Conservation (phyloP, 2,329 filamentous ascomycete genomes). For the Paraconiothyrium sp. region DNA sequence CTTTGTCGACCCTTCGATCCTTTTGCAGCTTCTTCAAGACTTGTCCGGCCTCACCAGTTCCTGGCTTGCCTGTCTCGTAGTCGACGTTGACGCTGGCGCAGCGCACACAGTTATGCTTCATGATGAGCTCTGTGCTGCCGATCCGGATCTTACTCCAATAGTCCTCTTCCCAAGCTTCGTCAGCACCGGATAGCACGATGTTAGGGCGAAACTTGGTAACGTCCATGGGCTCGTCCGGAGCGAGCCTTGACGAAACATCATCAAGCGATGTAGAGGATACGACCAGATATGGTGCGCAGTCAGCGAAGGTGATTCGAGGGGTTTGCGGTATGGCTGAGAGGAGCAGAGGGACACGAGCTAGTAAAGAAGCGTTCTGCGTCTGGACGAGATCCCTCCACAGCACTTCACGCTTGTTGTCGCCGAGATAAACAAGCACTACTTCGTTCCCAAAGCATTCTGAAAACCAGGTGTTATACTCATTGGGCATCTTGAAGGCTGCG, state of each 20-base stretch:
- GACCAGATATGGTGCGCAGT: slow-evolving; percentile 79
- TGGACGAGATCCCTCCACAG: slow-evolving; percentile 46
- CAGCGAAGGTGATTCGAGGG: slow-evolving; percentile 71
- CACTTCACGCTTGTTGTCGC: slow-evolving; percentile 52
- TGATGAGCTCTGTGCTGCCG: slow-evolving; percentile 42
- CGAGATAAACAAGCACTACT: slow-evolving; percentile 56
- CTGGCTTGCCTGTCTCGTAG: slow-evolving; percentile 55
- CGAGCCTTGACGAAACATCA: slow-evolving; percentile 64
- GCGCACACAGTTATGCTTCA: slow-evolving; percentile 57
- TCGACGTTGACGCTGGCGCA: slow-evolving; percentile 60
- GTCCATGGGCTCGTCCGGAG: slow-evolving; percentile 51
- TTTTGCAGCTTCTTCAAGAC: slow-evolving; percentile 57
- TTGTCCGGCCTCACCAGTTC: slow-evolving; percentile 47
- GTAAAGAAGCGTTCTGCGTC: slow-evolving; percentile 36
- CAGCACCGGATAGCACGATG: slow-evolving; percentile 55
- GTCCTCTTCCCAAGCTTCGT: slow-evolving; percentile 21
- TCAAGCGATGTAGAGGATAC: slow-evolving; percentile 74
- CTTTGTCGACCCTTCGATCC: slow-evolving; percentile 57
- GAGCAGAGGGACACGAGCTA: slow-evolving; percentile 30
- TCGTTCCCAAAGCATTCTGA: slow-evolving; percentile 55
- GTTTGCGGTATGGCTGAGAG: slow-evolving; percentile 17
- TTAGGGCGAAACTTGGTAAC: slow-evolving; percentile 59
- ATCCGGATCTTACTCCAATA: slow-evolving; percentile 39
- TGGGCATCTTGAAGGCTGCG: slow-evolving; percentile 55
- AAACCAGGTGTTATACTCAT: slow-evolving; percentile 56